A percentile compares a stretch with the other conserved stretches of the same genome.
Conservation (phyloP, 169 alveolate species). For the Plasmodium vivax region DNA sequence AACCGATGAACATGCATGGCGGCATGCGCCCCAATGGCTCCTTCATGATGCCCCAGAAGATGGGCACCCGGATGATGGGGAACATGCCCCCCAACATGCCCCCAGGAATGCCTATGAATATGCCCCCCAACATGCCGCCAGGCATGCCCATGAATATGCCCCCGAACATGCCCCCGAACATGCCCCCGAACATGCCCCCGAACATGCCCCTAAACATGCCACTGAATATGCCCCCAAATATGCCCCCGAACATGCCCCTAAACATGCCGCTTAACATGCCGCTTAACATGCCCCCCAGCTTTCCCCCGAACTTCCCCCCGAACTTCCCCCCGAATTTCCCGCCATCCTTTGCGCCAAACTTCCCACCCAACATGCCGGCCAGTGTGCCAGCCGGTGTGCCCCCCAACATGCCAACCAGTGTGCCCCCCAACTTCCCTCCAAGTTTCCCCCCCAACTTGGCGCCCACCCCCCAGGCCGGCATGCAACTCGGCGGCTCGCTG, state of each 20-base stretch:
- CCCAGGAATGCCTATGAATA: constrained; percentile 19
- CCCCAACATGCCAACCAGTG: constrained; percentile 76
- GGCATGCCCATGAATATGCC: constrained; percentile 22
- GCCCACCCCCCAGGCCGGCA: background rate
- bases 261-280: constrained; percentile 76
- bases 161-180: constrained; percentile 28
- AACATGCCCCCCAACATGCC: constrained; percentile 56
- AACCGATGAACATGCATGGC: background rate
- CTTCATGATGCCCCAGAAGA: constrained; percentile 29
- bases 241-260: constrained; percentile 43
- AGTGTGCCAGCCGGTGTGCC: constrained; percentile 61
- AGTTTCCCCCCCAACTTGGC: background rate
- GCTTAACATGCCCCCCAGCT: constrained; percentile 73
- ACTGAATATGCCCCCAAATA: constrained; percentile 29
- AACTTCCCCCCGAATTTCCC: background rate
- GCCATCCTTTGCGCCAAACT: background rate
- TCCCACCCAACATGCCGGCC: constrained; percentile 13
- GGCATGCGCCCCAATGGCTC: constrained; percentile 8
- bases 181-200: constrained; percentile 31
- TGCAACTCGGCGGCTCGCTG: background rate
- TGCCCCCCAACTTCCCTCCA: constrained; percentile 7
- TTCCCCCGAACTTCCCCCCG: constrained; percentile 18
- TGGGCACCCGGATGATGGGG: constrained; percentile 14
- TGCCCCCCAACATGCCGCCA: constrained; percentile 53
- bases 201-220: constrained; percentile 24